Conservation (phyloP, 1,139 yeast genomes). For the Geotrichum phurueaensis region DNA sequence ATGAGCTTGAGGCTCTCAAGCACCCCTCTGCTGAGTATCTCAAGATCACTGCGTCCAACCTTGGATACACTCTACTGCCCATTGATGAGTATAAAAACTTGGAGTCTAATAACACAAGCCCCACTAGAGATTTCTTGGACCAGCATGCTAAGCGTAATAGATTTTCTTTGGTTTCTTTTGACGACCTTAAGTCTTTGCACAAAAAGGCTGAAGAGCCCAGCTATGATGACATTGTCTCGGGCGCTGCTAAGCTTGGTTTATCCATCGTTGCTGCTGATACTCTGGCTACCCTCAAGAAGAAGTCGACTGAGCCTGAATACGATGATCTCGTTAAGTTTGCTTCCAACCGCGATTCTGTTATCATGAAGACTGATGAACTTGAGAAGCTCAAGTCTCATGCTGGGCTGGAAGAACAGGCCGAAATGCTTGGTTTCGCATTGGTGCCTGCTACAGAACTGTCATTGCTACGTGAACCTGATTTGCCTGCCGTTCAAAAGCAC, state of each 20-base stretch:
- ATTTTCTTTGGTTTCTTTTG: constrained; percentile 15
- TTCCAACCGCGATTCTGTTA: constrained; percentile 28
- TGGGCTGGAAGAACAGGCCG: constrained; percentile 23
- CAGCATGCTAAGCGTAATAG: constrained; percentile 30
- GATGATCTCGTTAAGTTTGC: constrained; percentile 32
- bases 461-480: constrained; percentile 8
- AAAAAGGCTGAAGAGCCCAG: constrained; percentile 26
- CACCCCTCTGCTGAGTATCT: constrained; percentile 14
- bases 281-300: constrained; percentile 34
- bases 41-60: background rate
- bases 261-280: constrained; percentile 26
- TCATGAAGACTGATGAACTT: constrained; percentile 28
- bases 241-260: constrained; percentile 30
- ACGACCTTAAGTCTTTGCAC: constrained; percentile 27
- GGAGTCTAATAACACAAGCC: constrained; percentile 31
- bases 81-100: constrained; percentile 31
- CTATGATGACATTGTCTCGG: constrained; percentile 23
- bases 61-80: constrained; percentile 16
- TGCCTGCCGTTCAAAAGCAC: constrained; percentile 6
- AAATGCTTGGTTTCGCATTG: constrained; percentile 21
- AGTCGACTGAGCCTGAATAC: constrained; percentile 30
- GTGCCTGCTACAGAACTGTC: constrained; percentile 20
- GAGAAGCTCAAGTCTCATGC: constrained; percentile 9
- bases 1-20: constrained; percentile 26
- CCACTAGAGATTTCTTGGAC: constrained; percentile 37